Conservation (phyloP, 2,329 filamentous ascomycete species). For the Ophioceras dolichostomum region DNA sequence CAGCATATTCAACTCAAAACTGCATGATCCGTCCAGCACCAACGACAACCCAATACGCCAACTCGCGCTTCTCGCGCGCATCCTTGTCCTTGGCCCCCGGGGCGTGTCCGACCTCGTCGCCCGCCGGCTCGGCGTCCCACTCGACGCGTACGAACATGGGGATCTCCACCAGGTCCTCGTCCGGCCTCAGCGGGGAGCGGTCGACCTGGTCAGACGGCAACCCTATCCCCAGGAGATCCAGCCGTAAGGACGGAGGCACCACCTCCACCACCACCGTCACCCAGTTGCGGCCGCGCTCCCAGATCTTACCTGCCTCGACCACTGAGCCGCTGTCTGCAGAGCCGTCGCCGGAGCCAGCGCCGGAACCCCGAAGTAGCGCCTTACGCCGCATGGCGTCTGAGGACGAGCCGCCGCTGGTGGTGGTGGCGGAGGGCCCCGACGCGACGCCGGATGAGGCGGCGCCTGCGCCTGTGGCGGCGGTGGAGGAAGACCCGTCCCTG, state of each 20-base stretch:
- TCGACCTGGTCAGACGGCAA: conserved; percentile 24
- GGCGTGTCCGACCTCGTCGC: conserved; percentile 49
- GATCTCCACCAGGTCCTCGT: conserved; percentile 67
- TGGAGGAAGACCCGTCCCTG: conserved; percentile 31
- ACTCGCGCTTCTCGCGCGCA: conserved; percentile 65
- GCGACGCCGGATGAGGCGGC: not conserved
- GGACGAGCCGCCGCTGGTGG: conserved; percentile 11
- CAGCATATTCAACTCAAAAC: no score
- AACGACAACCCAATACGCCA: conserved; percentile 93
- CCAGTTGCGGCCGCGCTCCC: conserved; percentile 89
- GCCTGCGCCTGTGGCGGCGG: conserved; percentile 12
- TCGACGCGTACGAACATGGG: conserved; percentile 88
- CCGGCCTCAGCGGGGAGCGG: conserved; percentile 37
- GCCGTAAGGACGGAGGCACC: conserved; percentile 47
- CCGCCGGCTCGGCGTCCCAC: conserved; percentile 62
- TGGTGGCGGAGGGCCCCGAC: conserved; percentile 4
- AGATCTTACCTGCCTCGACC: conserved; percentile 88
- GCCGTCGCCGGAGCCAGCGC: conserved; percentile 21
- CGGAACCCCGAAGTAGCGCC: no score
- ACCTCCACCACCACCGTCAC: conserved; percentile 90
- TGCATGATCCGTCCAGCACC: conserved; percentile 70
- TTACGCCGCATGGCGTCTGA: no score
- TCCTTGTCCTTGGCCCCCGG: conserved; percentile 42
- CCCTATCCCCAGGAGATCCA: conserved; percentile 19
- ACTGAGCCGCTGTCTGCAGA: conserved; percentile 31